phyloP scores from a whole-genome alignment of 495 filamentous ascomycete species.

The Glonium stellatum region DNA sequence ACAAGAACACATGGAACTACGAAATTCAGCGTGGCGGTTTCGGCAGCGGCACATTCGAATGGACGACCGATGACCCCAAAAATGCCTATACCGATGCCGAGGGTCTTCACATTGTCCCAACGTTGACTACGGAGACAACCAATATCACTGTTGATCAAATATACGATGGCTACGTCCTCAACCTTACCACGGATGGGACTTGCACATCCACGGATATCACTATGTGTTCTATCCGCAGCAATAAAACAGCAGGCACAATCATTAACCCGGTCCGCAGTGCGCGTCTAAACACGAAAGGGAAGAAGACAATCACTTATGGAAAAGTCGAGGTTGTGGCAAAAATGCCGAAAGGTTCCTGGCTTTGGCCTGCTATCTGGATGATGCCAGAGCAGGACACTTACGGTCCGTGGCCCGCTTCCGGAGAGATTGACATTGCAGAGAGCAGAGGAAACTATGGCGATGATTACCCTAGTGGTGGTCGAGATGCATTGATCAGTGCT shows the following conservation, averaged over 20 bases:
- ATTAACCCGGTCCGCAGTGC: conserved; percentile 41
- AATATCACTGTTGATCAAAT: conserved; percentile 34
- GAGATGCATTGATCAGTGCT: conserved; percentile 25
- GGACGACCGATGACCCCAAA: conserved; percentile 39
- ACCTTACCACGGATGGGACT: conserved; percentile 35
- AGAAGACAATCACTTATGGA: conserved; percentile 38
- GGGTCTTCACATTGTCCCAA: conserved; percentile 44
- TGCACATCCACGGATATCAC: conserved; percentile 33
- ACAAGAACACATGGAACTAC: conserved; percentile 34
- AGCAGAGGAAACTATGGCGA: conserved; percentile 26
- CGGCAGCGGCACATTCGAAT: conserved; percentile 42
- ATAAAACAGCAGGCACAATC: conserved; percentile 36
- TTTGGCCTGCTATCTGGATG: conserved; percentile 45
- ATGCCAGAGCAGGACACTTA: conserved; percentile 29
- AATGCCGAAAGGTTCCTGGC: conserved; percentile 40
- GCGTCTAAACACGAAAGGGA: conserved; percentile 38
- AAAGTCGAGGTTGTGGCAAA: conserved; percentile 42
- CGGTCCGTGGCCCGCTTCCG: conserved; percentile 26
- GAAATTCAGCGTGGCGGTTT: conserved; percentile 40
- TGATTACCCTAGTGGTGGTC: conserved; percentile 22
- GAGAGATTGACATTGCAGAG: conserved; percentile 33
- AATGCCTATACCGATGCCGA: conserved; percentile 39
- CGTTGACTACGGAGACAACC: conserved; percentile 38
- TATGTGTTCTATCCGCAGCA: conserved; percentile 31
- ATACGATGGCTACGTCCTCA: conserved; percentile 31